Percentiles rank a stretch among this genome's conserved stretches.
phyloP scores from a whole-genome alignment of 306 rosid genomes.

The Cajanus cajan region DNA sequence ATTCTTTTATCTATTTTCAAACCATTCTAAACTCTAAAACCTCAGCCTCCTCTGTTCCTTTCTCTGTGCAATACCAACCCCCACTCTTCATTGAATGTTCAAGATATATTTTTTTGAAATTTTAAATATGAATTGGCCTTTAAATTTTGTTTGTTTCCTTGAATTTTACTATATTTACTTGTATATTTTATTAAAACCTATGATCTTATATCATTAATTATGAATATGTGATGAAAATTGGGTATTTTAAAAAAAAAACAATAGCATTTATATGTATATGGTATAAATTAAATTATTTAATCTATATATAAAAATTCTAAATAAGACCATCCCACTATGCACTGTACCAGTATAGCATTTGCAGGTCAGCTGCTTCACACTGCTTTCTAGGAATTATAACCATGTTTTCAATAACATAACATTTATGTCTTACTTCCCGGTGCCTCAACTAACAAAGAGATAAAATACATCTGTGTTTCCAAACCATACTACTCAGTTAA shows the following conservation, averaged over 20 bases:
- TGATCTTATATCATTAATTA: not conserved
- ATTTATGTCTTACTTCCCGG: constrained; percentile 9
- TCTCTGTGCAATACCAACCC: not conserved
- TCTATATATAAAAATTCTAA: not conserved
- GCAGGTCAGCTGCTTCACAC: too few relatives aligned
- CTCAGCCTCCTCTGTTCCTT: not conserved
- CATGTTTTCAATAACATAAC: not conserved
- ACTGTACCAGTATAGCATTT: too few relatives aligned
- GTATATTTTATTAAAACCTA: not conserved
- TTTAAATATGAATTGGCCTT: not conserved
- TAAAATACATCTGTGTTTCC: not conserved
- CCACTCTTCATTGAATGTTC: not conserved
- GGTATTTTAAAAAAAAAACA: not conserved
- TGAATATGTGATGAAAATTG: not conserved
- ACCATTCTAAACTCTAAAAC: not conserved
- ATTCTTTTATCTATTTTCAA: not conserved
- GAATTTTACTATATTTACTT: not conserved
- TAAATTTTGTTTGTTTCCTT: not conserved
- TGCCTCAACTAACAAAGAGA: constrained; percentile 13
- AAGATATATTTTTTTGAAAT: not conserved
- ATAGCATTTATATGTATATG: not conserved
- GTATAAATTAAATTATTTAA: not conserved
- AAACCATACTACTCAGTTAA: not conserved
- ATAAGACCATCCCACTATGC: too few relatives aligned
- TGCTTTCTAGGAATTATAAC: not conserved